phyloP scores from a whole-genome alignment of 2,329 filamentous ascomycete genomes.

The Hypoxylon sp. region DNA sequence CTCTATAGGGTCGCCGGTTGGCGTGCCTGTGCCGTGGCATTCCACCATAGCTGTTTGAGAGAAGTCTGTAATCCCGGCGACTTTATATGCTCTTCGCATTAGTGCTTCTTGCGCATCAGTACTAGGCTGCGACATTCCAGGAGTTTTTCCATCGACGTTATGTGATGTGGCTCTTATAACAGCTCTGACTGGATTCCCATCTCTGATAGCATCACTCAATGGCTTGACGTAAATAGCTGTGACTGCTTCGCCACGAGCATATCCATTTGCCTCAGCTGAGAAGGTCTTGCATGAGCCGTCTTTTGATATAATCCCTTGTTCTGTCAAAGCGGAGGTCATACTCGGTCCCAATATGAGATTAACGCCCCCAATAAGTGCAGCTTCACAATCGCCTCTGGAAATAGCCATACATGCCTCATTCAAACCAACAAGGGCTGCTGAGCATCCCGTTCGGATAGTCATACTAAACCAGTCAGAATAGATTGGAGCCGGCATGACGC shows the following conservation, averaged over 20 bases:
- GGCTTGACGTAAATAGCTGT: slow-evolving; percentile 63
- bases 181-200: slow-evolving; percentile 61
- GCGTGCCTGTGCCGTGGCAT: slow-evolving; percentile 56
- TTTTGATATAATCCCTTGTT: slow-evolving; percentile 55
- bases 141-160: slow-evolving; percentile 62
- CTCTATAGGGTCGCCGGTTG: slow-evolving; percentile 56
- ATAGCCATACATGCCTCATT: slow-evolving; percentile 42
- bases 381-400: slow-evolving; percentile 29
- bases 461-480: slow-evolving; percentile 25
- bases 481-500: no score
- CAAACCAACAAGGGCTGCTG: slow-evolving; percentile 36
- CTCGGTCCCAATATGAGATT: slow-evolving; percentile 43
- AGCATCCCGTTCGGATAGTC: slow-evolving; percentile 42
- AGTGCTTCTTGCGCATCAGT: slow-evolving; percentile 44
- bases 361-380: slow-evolving; percentile 40
- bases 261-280: slow-evolving; percentile 64
- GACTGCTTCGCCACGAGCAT: slow-evolving; percentile 65
- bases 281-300: slow-evolving; percentile 55
- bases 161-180: slow-evolving; percentile 57
- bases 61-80: slow-evolving; percentile 39
- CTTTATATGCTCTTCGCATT: slow-evolving; percentile 39
- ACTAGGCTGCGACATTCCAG: slow-evolving; percentile 43
- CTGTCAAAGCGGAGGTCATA: slow-evolving; percentile 54
- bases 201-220: slow-evolving; percentile 62
- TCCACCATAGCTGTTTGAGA: slow-evolving; percentile 43